Percentiles rank a stretch among this genome's conserved stretches.
Conservation (phyloP, 768 basidiomycete species). For the Clathrus columnatus region DNA sequence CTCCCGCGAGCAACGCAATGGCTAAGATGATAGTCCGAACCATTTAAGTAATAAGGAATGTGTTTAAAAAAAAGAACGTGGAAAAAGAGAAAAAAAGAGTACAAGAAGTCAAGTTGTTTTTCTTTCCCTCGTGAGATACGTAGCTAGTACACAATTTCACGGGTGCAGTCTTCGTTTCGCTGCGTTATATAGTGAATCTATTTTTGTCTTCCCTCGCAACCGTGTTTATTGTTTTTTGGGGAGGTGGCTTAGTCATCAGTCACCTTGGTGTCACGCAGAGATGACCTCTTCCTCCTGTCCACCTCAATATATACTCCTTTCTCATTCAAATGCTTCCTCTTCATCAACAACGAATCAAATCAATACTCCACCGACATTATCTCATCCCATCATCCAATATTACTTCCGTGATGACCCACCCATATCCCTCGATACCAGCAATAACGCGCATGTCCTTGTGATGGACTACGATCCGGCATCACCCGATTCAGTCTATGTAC, state of each 20-base stretch:
- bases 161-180: too few species aligned
- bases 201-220: too few species aligned
- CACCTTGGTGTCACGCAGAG: too few species aligned
- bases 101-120: too few species aligned
- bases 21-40: constrained; percentile 12
- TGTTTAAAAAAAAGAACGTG: not conserved
- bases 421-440: constrained; percentile 42
- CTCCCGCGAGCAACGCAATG: constrained; percentile 20
- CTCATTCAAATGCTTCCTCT: constrained; percentile 41
- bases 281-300: constrained; percentile 18
- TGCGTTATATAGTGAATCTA: too few species aligned
- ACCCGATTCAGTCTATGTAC: constrained; percentile 16
- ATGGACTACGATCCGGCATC: constrained; percentile 57
- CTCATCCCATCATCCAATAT: constrained; percentile 71
- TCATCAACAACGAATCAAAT: constrained; percentile 29
- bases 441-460: constrained; percentile 61
- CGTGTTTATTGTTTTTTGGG: too few species aligned
- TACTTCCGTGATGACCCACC: constrained; percentile 76
- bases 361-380: constrained; percentile 30
- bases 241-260: too few species aligned
- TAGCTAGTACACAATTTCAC: too few species aligned
- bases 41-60: not conserved
- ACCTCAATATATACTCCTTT: constrained; percentile 64
- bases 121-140: too few species aligned
- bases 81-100: not conserved